Evolutionary conservation across 2,329 filamentous ascomycete genomes (phyloP).

Genomic region (Didymella pinodella): DNA sequence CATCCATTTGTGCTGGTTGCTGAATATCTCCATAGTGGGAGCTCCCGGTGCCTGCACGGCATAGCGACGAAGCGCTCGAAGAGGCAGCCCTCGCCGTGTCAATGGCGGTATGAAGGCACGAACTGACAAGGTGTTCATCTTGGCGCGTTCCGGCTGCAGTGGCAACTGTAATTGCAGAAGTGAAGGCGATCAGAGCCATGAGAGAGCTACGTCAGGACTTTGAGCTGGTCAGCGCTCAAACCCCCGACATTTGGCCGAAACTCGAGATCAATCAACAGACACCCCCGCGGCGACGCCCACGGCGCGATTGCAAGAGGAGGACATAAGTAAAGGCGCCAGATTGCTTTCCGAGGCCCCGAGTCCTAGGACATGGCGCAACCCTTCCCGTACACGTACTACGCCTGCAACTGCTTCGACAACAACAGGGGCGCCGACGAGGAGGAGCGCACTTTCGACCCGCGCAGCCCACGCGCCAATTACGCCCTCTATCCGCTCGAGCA

Average conservation of each 20-base stretch:
- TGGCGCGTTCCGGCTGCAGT: neutral
- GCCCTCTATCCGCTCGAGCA: constrained; percentile 93
- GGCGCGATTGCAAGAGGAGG: neutral
- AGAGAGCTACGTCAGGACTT: constrained; percentile 17
- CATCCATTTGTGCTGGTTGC: constrained; percentile 82
- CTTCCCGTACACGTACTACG: constrained; percentile 71
- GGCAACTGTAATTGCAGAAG: constrained; percentile 2
- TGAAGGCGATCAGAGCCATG: neutral
- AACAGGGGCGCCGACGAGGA: constrained; percentile 67
- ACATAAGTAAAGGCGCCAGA: neutral
- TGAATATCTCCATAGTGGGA: constrained; percentile 89
- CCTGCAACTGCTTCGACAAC: constrained; percentile 67
- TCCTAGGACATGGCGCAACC: constrained; percentile 58
- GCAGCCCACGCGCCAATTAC: constrained; percentile 84
- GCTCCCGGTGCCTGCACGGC: constrained; percentile 80
- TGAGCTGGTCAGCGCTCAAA: constrained; percentile 11
- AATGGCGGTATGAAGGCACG: constrained; percentile 49
- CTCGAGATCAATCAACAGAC: constrained; percentile 17
- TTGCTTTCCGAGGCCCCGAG: neutral
- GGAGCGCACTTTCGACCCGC: constrained; percentile 84
- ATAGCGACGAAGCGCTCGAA: constrained; percentile 62
- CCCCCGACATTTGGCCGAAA: constrained; percentile 17
- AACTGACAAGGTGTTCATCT: constrained; percentile 45
- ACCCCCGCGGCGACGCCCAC: constrained; percentile 15
- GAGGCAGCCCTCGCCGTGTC: constrained; percentile 35